phyloP scores from a whole-genome alignment of 2,329 filamentous ascomycete genomes.

The Penicillium verrucosum region DNA sequence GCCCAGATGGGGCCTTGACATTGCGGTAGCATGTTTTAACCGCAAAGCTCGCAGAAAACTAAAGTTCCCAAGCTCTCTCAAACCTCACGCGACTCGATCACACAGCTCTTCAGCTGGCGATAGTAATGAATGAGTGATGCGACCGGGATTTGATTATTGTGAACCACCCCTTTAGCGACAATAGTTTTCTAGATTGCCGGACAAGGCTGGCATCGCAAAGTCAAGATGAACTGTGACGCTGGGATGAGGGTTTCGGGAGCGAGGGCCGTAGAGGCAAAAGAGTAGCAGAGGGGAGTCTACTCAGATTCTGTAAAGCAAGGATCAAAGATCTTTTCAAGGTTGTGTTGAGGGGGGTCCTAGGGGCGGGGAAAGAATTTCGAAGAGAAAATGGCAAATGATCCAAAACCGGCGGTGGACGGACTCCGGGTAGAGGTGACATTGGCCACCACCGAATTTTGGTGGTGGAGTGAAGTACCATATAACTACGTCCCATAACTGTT shows the following conservation, averaged over 20 bases:
- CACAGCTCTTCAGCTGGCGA: constrained; percentile 4
- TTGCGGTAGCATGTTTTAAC: constrained; percentile 51
- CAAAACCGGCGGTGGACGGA: constrained; percentile 19
- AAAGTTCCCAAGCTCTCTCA: constrained; percentile 14
- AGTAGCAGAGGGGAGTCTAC: not conserved
- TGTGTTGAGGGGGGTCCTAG: not conserved
- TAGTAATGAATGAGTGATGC: constrained; percentile 4
- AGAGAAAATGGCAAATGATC: constrained; percentile 9
- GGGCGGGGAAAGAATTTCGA: not conserved
- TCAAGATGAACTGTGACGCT: constrained; percentile 6
- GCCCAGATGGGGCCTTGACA: constrained; percentile 60
- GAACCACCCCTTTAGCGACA: constrained; percentile 14
- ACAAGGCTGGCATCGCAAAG: constrained; percentile 28
- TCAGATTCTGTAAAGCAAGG: not conserved
- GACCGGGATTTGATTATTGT: constrained; percentile 1
- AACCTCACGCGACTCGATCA: constrained; percentile 6
- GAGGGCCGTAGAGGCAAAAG: constrained; percentile 9
- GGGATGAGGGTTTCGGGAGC: constrained; percentile 4
- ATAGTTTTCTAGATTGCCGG: constrained; percentile 19
- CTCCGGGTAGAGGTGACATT: constrained; percentile 14
- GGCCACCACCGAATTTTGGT: constrained; percentile 9
- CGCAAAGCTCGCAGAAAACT: constrained; percentile 11
- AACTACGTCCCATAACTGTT: not conserved
- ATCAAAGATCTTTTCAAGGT: not conserved
- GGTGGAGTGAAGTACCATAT: constrained; percentile 13